Evolutionary conservation across 768 basidiomycete genomes (phyloP).

Genomic region (Termitomyces sp.): DNA sequence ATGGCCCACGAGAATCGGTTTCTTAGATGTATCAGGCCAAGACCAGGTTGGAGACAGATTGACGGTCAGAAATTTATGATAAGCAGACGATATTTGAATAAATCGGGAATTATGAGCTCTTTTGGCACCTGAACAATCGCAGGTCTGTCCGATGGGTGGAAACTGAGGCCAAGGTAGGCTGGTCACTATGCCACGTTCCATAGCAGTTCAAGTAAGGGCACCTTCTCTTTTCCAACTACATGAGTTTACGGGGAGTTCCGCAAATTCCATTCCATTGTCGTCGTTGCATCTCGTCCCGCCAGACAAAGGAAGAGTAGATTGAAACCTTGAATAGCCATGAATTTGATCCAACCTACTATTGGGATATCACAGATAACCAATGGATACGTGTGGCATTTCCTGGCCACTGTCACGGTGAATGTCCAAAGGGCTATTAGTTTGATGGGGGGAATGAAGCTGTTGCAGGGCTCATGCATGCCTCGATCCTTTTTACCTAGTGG

Average conservation of each 20-base stretch:
- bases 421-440: background rate
- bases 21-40: background rate
- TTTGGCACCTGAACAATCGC: slow-evolving; percentile 12
- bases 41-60: background rate
- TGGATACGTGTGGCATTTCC: background rate
- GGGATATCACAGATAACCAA: background rate
- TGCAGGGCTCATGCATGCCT: background rate
- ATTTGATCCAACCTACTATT: background rate
- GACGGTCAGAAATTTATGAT: background rate
- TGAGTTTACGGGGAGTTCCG: slow-evolving; percentile 16
- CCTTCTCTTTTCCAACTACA: slow-evolving; percentile 9
- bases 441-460: background rate
- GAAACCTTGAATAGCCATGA: background rate
- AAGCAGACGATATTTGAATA: slow-evolving; percentile 8
- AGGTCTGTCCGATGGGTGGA: slow-evolving; percentile 6
- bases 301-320: slow-evolving; percentile 17
- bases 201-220: slow-evolving; percentile 8
- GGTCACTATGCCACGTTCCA: slow-evolving; percentile 16
- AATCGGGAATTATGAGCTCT: background rate
- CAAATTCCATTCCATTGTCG: slow-evolving; percentile 8
- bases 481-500: background rate
- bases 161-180: slow-evolving; percentile 6
- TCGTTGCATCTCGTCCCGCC: slow-evolving; percentile 1
- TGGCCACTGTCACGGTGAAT: background rate
- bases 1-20: background rate